phyloP scores from a whole-genome alignment of 768 basidiomycete species.

The Suillus variegatus region DNA sequence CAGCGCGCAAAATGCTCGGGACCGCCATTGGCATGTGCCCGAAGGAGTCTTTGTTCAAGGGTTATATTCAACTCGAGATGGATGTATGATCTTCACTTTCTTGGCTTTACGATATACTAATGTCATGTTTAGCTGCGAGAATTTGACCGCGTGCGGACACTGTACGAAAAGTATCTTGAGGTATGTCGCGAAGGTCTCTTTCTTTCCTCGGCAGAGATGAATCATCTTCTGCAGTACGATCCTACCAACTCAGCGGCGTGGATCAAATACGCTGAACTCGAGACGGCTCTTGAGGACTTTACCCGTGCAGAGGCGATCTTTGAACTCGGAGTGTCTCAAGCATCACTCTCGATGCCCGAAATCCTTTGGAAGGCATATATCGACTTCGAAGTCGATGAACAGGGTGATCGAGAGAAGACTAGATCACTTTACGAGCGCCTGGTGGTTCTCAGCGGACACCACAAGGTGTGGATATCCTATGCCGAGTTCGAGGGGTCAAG shows the following conservation, averaged over 20 bases:
- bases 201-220: slow-evolving; percentile 2
- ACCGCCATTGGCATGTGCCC: slow-evolving; percentile 94
- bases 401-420: slow-evolving; percentile 81
- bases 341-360: slow-evolving; percentile 92
- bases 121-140: slow-evolving; percentile 68
- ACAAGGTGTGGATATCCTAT: slow-evolving; percentile 97
- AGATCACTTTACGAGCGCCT: slow-evolving; percentile 89
- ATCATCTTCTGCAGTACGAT: slow-evolving; percentile 58
- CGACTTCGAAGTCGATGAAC: slow-evolving; percentile 92
- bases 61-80: slow-evolving; percentile 92
- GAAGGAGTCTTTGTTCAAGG: slow-evolving; percentile 93
- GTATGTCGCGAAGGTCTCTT: slow-evolving; percentile 40
- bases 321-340: slow-evolving; percentile 85
- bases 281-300: slow-evolving; percentile 84
- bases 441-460: slow-evolving; percentile 82
- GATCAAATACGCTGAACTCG: slow-evolving; percentile 95
- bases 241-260: slow-evolving; percentile 89
- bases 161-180: slow-evolving; percentile 95
- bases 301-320: slow-evolving; percentile 91
- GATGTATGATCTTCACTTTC: slow-evolving; percentile 52
- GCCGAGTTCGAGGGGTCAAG: slow-evolving; percentile 88
- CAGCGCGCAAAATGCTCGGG: slow-evolving; percentile 89
- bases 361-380: slow-evolving; percentile 94
- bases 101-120: slow-evolving; percentile 11
- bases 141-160: slow-evolving; percentile 87